These are phyloP conservation scores for Pontederia crassipes DNA, from an alignment of 176 grass and related monocot species.

Conservation along the genomic window DNA sequence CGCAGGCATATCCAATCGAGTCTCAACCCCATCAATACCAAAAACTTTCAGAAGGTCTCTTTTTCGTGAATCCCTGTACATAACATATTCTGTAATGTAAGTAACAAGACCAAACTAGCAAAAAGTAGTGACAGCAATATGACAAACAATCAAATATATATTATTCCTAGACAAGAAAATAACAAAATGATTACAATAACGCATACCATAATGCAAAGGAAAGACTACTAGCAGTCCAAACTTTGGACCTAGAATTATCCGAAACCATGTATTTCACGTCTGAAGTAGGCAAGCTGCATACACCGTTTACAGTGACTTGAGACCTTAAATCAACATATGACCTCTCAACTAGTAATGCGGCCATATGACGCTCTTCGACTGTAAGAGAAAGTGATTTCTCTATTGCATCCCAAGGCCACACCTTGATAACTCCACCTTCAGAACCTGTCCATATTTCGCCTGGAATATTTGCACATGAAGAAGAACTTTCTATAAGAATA, in stretches of 20 bases:
- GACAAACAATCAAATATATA: too few relatives aligned
- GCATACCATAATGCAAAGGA: constrained; percentile 83
- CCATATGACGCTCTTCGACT: constrained; percentile 76
- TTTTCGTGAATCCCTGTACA: constrained; percentile 67
- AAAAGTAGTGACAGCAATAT: not conserved
- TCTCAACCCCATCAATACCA: constrained; percentile 66
- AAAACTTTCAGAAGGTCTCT: constrained; percentile 84
- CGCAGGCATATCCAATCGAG: constrained; percentile 26
- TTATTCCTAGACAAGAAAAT: too few relatives aligned
- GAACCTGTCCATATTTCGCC: constrained; percentile 91
- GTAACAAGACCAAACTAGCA: not conserved
- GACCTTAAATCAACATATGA: constrained; percentile 74
- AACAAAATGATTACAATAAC: too few relatives aligned
- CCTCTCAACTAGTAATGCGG: constrained; percentile 74
- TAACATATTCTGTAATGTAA: not conserved
- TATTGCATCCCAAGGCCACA: constrained; percentile 84
- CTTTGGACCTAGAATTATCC: constrained; percentile 55
- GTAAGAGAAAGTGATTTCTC: constrained; percentile 67
- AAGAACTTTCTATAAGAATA: constrained; percentile 23
- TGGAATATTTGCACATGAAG: constrained; percentile 22
- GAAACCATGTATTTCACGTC: constrained; percentile 65
- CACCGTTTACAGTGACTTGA: constrained; percentile 72
- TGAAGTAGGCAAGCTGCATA: constrained; percentile 62
- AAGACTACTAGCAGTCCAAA: constrained; percentile 67
- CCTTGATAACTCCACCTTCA: constrained; percentile 76